phyloP scores from a whole-genome alignment of 2,329 filamentous ascomycete genomes.

The Phyllosticta paracitricarpa region DNA sequence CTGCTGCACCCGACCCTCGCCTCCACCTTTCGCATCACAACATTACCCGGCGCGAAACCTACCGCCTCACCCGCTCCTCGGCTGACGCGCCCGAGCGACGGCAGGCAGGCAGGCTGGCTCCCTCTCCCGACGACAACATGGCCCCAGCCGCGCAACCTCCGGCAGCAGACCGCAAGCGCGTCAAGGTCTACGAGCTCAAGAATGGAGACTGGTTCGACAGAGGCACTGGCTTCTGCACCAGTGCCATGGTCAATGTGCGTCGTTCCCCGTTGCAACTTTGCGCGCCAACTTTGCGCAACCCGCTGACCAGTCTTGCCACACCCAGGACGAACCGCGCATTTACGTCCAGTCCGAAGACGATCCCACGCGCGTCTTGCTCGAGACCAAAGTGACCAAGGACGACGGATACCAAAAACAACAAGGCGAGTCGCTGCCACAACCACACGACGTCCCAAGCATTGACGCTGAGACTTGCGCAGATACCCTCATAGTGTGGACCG shows the following conservation, averaged over 20 bases:
- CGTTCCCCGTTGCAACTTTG: conserved; percentile 5
- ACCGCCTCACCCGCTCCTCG: conserved; percentile 14
- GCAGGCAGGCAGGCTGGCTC: conserved; percentile 4
- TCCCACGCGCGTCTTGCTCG: conserved; percentile 69
- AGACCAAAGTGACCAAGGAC: conserved; percentile 84
- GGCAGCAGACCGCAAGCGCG: conserved; percentile 51
- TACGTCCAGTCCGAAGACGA: conserved; percentile 91
- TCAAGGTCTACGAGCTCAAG: conserved; percentile 97
- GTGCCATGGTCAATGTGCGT: conserved; percentile 61
- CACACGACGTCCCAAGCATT: not conserved
- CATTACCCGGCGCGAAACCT: conserved; percentile 1
- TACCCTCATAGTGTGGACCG: conserved; percentile 96
- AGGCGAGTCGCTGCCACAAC: conserved; percentile 44
- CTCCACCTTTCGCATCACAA: conserved; percentile 12
- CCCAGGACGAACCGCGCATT: conserved; percentile 74
- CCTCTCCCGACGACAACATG: conserved; percentile 22
- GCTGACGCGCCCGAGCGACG: conserved; percentile 20
- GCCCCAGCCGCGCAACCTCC: conserved; percentile 31
- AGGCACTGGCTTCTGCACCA: conserved; percentile 90
- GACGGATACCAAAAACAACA: conserved; percentile 98
- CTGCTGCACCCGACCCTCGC: conserved; percentile 6
- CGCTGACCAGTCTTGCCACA: conserved; percentile 31
- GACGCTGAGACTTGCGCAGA: conserved; percentile 9
- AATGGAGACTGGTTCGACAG: conserved; percentile 99
- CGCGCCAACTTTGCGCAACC: not conserved